Percentiles rank a stretch among this genome's conserved stretches.
Evolutionary conservation across 768 basidiomycete genomes (phyloP).

Genomic region (Phylloporus arenicola): DNA sequence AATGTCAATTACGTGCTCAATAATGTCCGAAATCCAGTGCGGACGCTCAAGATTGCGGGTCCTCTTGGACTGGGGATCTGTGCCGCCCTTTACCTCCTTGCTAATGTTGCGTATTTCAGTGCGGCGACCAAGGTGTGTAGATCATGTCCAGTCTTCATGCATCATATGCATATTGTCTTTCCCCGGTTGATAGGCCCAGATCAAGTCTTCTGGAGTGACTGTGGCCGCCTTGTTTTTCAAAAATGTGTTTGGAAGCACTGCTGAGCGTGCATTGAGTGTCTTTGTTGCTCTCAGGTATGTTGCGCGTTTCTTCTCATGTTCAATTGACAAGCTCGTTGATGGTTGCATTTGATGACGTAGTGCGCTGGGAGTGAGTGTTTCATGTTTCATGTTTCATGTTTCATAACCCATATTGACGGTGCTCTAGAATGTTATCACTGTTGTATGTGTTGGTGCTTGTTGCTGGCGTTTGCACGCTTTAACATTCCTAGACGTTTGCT

Average conservation of each 20-base stretch:
- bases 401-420: slow-evolving; percentile 1
- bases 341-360: slow-evolving; percentile 15
- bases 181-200: slow-evolving; percentile 33
- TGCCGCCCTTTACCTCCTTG: slow-evolving; percentile 47
- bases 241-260: slow-evolving; percentile 50
- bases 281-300: slow-evolving; percentile 53
- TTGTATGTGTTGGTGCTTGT: slow-evolving; percentile 16
- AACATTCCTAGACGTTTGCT: slow-evolving; percentile 40
- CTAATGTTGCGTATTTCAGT: slow-evolving; percentile 56
- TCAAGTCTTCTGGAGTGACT: slow-evolving; percentile 44
- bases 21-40: slow-evolving; percentile 54
- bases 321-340: background rate
- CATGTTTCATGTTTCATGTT: background rate
- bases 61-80: slow-evolving; percentile 54
- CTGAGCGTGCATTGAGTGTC: slow-evolving; percentile 50
- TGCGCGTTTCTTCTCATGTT: background rate
- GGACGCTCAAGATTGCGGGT: slow-evolving; percentile 58
- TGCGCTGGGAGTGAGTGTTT: slow-evolving; percentile 30
- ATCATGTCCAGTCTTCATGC: no score
- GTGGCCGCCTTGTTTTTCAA: slow-evolving; percentile 58
- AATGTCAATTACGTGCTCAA: slow-evolving; percentile 56
- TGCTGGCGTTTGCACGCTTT: slow-evolving; percentile 35
- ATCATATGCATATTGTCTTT: background rate
- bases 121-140: slow-evolving; percentile 20
- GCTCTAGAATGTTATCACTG: slow-evolving; percentile 28